Evolutionary conservation across 2,329 filamentous ascomycete species (phyloP), one percentile per base, ranked within the genome.

Genomic region (Aspergillus luchuensis): DNA sequence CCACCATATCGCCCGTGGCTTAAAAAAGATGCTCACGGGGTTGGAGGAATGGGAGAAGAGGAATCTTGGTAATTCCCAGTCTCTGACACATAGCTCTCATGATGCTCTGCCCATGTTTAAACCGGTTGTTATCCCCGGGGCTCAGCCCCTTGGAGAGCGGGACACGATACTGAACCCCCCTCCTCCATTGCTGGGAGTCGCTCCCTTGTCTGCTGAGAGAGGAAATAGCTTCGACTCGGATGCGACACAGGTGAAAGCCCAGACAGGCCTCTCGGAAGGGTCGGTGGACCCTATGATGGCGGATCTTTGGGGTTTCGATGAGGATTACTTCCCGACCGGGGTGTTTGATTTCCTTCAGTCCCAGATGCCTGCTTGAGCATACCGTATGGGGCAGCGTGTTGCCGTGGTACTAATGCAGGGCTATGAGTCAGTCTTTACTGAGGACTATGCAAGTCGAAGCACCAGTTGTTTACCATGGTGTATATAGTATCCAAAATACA

Each of bases 281-380:
- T 77, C 75, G 23, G 58, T 72, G 39, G 75, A 78, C 54, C 75
- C 74, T 5, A 76, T 77, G 75, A 76, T 77, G 75, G 69, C 73
- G 13, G 74, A 77, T 63, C 60, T 76, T 21, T 78, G 75, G 75
- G 75, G 75, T 11, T 77, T 76, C 43, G 74, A 78, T 25, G 75
- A 77, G 57, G 75, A 78, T 25, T 77, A 77, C 59, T 78, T 78
- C 55, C 75, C 75, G 4, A 77, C 74, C n/a, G 75, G 75, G 19
- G 75, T 78, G 11, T 77, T 77, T 63, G 75, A 77, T 63, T 78
- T 78, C 50, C 65, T 78, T 19, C 75, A 77, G 59, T 76, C 74
- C 15, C 75, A 78, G 63, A 78, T 78, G 75, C 75, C 75, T 17
- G 75, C 75, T 28, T 78, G 58, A 72, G 33, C 33, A 36, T 5